A percentile compares a stretch with the other conserved stretches of the same genome.
These are phyloP conservation scores for Russula abietina DNA, from an alignment of 768 basidiomycete genomes.

Conservation along the genomic window DNA sequence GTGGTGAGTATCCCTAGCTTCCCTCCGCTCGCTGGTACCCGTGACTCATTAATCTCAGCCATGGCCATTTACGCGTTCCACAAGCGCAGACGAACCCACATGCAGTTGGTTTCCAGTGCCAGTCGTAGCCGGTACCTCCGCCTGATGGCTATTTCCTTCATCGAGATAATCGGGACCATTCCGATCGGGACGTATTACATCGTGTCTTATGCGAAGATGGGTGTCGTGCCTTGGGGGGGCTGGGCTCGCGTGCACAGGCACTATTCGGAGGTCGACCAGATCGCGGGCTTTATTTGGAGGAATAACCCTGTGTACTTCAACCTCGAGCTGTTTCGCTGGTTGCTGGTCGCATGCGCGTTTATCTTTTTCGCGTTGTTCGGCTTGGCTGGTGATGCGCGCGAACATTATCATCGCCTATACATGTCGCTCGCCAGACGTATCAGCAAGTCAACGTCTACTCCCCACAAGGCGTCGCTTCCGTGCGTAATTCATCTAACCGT, in stretches of 20 bases:
- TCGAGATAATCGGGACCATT: background rate
- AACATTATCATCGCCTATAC: background rate
- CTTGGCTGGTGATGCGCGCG: background rate
- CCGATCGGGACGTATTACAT: background rate
- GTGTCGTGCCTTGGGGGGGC: conserved; percentile 30
- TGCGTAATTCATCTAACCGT: background rate
- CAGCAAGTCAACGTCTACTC: conserved; percentile 23
- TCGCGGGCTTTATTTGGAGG: background rate
- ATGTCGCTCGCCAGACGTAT: conserved; percentile 28
- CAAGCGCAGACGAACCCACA: no score
- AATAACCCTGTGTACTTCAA: background rate
- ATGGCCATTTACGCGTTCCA: conserved; percentile 27
- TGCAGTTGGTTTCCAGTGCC: background rate
- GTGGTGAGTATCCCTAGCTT: conserved; percentile 30
- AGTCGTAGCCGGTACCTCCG: conserved; percentile 26
- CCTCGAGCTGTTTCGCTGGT: background rate
- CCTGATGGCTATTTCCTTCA: background rate
- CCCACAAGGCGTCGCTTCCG: conserved; percentile 3
- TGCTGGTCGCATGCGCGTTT: background rate
- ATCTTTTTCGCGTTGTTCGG: background rate
- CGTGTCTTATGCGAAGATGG: background rate
- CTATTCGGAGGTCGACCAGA: background rate
- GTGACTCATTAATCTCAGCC: conserved; percentile 20
- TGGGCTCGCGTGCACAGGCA: conserved; percentile 32
- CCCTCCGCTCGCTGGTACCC: background rate